Base-by-base conservation (phyloP, 768 basidiomycete species). In the Trametes meyenii region DNA sequence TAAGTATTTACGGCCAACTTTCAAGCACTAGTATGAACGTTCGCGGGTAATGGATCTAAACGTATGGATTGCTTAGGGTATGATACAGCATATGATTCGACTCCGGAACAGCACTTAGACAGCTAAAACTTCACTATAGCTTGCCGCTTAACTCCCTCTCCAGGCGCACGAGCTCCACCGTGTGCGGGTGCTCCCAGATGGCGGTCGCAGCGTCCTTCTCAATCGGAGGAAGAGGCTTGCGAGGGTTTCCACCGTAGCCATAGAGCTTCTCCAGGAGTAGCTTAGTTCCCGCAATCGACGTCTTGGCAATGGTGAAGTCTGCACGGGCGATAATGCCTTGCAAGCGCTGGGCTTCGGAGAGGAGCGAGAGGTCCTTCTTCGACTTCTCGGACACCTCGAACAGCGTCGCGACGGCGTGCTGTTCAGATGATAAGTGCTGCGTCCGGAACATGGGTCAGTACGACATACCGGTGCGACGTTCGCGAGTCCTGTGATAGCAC, bases 401-500 rank as follows among this genome's bases (percentile, higher is more conserved):
- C 7, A 93, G 76, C 64, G 82, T 84, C 36, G 73, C 77, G 26
- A 89, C 73, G 0, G 91, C 74, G 67, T 83, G 70, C 87, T 91
- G 69, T 44, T 23, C 17, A 36, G 12, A 17, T 12, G 24, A 44
- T 49, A 35, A 57, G 44, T 24, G 42, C 39, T 33, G 7, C 26
- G 10, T 17, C 26, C 3, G 36, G n/a, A 42, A 40, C 21, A 36
- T 11, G 36, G 23, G 23, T 26, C 46, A 49, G n/a, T 21, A 42
- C 0, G 12, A 66, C 83, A 61, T 67, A 88, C 91, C 12, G 92
- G 92, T 43, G 89, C 85, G 57, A 95, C 70, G 71, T 96, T 95
- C 11, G 84, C 92, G n/a, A 96, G 85, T 48, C 94, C 94, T 43
- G 90, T 94, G 71, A 96, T 96, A 50, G 92, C 92, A 53, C 95